These are phyloP conservation scores for Macadamia tetraphylla DNA, from an alignment of 164 flowering plant genomes.

Conservation along the genomic window DNA sequence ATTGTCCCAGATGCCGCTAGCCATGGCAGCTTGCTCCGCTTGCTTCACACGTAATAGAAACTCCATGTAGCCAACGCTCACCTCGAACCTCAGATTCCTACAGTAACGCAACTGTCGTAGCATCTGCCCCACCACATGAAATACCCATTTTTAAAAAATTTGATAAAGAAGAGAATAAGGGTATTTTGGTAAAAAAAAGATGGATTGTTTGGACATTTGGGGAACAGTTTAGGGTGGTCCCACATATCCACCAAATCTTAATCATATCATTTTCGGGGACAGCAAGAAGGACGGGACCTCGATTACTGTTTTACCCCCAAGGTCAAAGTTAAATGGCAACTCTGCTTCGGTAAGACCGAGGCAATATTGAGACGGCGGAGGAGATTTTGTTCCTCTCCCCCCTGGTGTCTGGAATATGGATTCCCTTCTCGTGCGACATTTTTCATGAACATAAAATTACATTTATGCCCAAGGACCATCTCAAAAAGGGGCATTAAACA, in stretches of 20 bases:
- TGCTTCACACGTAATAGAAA: conserved; percentile 64
- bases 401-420: no score
- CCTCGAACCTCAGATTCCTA: conserved; percentile 36
- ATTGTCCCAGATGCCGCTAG: conserved; percentile 66
- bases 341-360: no score
- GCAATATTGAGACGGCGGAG: no score
- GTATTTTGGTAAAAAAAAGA: conserved; percentile 11
- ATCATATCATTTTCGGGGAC: conserved; percentile 15
- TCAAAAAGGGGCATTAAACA: no score
- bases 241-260: conserved; percentile 25
- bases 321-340: no score
- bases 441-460: no score
- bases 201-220: conserved; percentile 26
- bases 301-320: conserved; percentile 19
- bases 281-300: background rate
- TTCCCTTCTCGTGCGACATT: no score
- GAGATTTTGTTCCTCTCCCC: no score
- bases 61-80: conserved; percentile 56
- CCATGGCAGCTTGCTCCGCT: conserved; percentile 48
- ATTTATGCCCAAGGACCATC: no score
- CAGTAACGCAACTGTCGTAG: conserved; percentile 43
- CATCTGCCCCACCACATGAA: conserved; percentile 27
- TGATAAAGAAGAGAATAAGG: no score
- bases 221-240: conserved; percentile 26
- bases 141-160: no score